Evolutionary conservation across 345 rosid species (phyloP).

Genomic region (Syzygium oleosum): DNA sequence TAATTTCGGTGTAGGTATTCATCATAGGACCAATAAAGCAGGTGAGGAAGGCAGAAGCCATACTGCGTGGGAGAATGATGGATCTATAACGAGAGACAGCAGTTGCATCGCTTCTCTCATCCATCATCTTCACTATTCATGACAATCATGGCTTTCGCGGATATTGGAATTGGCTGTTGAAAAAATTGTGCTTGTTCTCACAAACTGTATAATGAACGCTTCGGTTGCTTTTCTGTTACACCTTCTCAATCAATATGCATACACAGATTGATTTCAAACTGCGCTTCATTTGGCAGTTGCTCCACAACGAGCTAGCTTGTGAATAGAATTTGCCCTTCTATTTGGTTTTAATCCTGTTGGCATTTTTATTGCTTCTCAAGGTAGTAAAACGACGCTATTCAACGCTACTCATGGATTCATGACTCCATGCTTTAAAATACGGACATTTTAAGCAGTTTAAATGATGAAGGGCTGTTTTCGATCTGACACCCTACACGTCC

Average conservation of each 20-base stretch:
- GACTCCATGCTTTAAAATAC: neutral
- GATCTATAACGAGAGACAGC: conserved; percentile 9
- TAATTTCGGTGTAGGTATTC: conserved; percentile 41
- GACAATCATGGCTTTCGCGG: neutral
- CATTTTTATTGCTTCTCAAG: neutral
- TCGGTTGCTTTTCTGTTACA: neutral
- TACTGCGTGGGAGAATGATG: conserved; percentile 85
- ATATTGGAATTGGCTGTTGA: neutral
- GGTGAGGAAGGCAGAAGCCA: conserved; percentile 94
- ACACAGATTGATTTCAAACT: neutral
- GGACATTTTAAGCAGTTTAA: neutral
- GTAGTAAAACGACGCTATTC: neutral
- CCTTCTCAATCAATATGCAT: neutral
- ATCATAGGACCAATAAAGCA: conserved; percentile 74
- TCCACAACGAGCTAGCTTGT: neutral
- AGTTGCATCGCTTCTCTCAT: neutral
- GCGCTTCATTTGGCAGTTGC: neutral
- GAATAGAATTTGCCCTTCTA: neutral
- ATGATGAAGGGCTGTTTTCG: neutral
- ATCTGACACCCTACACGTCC: too few species aligned
- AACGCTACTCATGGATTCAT: neutral
- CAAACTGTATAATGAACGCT: neutral
- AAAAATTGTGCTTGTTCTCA: neutral
- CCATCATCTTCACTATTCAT: neutral
- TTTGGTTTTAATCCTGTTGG: neutral